Conservation (phyloP, 2,329 filamentous ascomycete species). For the Dryadomyces quercus-mongolicae region DNA sequence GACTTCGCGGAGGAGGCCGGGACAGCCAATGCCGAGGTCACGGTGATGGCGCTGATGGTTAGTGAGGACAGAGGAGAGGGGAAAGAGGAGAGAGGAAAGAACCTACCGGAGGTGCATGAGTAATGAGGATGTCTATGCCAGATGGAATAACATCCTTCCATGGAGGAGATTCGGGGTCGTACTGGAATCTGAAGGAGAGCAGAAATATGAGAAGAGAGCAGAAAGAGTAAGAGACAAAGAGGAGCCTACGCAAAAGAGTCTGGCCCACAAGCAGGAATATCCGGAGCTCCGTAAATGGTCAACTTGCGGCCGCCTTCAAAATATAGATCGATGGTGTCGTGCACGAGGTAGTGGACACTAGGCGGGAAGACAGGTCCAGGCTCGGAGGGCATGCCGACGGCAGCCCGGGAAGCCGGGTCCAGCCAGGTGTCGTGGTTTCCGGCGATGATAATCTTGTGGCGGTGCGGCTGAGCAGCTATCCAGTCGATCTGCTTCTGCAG, state of each 20-base stretch:
- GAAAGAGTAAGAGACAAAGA: neutral
- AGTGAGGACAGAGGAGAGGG: neutral
- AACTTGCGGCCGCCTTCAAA: conserved; percentile 47
- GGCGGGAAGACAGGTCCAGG: conserved; percentile 48
- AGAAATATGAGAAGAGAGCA: too few relatives aligned
- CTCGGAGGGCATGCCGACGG: conserved; percentile 37
- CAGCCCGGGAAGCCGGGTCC: conserved; percentile 49
- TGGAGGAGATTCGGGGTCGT: conserved; percentile 49
- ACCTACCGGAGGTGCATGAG: conserved; percentile 61
- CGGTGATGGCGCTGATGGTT: conserved; percentile 48
- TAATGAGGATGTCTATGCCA: conserved; percentile 67
- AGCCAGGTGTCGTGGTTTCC: conserved; percentile 89
- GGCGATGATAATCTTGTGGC: conserved; percentile 68
- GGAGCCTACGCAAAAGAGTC: conserved; percentile 44
- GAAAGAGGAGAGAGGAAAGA: neutral
- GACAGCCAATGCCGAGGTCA: conserved; percentile 58
- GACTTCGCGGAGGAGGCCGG: conserved; percentile 56
- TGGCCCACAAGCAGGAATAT: conserved; percentile 66
- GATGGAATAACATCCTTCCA: conserved; percentile 62
- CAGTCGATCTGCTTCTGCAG: conserved; percentile 80
- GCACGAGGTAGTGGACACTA: conserved; percentile 61
- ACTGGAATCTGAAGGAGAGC: conserved; percentile 50
- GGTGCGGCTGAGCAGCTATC: conserved; percentile 62
- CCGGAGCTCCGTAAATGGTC: conserved; percentile 68
- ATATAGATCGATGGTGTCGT: conserved; percentile 48